Conservation (phyloP, 2,329 filamentous ascomycete species). For the Cytospora piceicola region DNA sequence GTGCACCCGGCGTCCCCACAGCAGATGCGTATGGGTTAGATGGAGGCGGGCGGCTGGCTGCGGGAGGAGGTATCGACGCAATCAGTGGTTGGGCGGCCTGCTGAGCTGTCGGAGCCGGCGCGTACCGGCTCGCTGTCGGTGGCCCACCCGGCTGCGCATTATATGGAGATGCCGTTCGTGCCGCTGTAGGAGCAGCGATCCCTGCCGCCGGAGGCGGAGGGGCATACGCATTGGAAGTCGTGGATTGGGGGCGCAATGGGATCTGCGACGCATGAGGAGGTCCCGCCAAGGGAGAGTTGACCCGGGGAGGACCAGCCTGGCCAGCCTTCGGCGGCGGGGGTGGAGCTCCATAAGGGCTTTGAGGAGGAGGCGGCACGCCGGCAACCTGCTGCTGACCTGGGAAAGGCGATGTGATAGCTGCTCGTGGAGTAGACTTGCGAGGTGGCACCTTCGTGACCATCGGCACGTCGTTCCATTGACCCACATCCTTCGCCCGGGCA, state of each 20-base stretch:
- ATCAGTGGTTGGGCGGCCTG: conserved; percentile 50
- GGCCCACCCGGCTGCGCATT: conserved; percentile 73
- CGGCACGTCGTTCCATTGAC: conserved; percentile 94
- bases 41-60: conserved; percentile 50
- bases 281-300: conserved; percentile 72
- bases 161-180: conserved; percentile 83
- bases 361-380: conserved; percentile 57
- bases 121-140: conserved; percentile 76
- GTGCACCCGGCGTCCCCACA: conserved; percentile 37
- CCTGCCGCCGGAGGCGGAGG: conserved; percentile 54
- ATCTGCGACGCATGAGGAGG: conserved; percentile 54
- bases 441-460: conserved; percentile 78
- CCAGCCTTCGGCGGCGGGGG: conserved; percentile 81
- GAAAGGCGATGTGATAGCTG: conserved; percentile 76
- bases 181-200: conserved; percentile 59
- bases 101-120: conserved; percentile 66
- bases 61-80: conserved; percentile 46
- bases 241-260: conserved; percentile 56
- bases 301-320: conserved; percentile 62
- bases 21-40: conserved; percentile 53
- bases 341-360: conserved; percentile 56
- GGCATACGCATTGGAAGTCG: conserved; percentile 66
- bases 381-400: conserved; percentile 57
- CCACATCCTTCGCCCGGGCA: conserved; percentile 70
- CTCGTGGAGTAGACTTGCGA: conserved; percentile 74